These are phyloP conservation scores for Hericium erinaceus DNA, from an alignment of 768 basidiomycete genomes.

Conservation along the genomic window DNA sequence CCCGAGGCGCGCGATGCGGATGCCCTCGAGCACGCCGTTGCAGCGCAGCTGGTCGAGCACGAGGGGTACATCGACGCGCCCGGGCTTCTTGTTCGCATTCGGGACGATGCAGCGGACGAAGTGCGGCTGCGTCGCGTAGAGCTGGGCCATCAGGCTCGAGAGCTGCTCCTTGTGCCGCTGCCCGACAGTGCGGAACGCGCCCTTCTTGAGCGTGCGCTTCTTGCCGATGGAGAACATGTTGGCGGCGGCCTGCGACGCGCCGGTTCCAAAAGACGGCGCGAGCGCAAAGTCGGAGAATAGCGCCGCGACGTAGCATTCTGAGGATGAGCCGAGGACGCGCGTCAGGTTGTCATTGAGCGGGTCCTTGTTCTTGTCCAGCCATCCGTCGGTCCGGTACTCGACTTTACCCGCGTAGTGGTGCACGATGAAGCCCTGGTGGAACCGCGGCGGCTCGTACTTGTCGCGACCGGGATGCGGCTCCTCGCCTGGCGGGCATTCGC, in stretches of 20 bases:
- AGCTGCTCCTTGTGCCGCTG: slow-evolving; percentile 97
- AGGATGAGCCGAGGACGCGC: slow-evolving; percentile 74
- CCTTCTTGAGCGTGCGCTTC: slow-evolving; percentile 81
- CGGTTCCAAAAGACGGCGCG: slow-evolving; percentile 16
- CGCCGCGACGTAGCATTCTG: slow-evolving; percentile 69
- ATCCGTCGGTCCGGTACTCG: slow-evolving; percentile 91
- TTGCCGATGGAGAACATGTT: slow-evolving; percentile 41
- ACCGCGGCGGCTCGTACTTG: slow-evolving; percentile 82
- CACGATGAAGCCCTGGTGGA: slow-evolving; percentile 90
- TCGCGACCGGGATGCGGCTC: slow-evolving; percentile 60
- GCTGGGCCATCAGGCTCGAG: slow-evolving; percentile 80
- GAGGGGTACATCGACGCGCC: slow-evolving; percentile 85
- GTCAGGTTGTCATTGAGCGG: slow-evolving; percentile 95
- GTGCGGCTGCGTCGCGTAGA: slow-evolving; percentile 92
- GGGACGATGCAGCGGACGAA: slow-evolving; percentile 98
- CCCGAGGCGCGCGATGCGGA: slow-evolving; percentile 92
- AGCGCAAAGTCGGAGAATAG: slow-evolving; percentile 82
- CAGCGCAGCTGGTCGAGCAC: slow-evolving; percentile 95
- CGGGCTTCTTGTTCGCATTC: slow-evolving; percentile 84
- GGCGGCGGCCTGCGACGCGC: slow-evolving; percentile 26
- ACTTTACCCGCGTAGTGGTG: slow-evolving; percentile 96
- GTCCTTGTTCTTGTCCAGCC: slow-evolving; percentile 99
- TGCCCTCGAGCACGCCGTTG: slow-evolving; percentile 98
- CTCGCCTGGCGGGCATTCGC: slow-evolving; percentile 33
- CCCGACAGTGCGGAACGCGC: slow-evolving; percentile 91